Evolutionary conservation across 2,329 filamentous ascomycete species (phyloP), one percentile per base, ranked within the genome.

Genomic region (Aspergillus fructus): DNA sequence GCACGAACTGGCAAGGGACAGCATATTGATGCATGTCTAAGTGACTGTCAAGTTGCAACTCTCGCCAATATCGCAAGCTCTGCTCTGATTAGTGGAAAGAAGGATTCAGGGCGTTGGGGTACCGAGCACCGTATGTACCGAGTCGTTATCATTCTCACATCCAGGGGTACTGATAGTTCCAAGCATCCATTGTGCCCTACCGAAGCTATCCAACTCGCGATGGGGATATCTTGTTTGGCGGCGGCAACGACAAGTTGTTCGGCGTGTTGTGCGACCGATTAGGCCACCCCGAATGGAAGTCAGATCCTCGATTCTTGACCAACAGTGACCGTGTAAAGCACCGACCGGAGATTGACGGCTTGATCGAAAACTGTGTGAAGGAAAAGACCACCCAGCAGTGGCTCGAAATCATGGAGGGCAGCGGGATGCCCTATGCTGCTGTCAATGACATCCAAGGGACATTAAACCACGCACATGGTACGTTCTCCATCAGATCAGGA

Each of bases 121-220:
- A 99, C 94, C 3, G 93, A 93, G 43, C 94, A 99, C 80, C 94
- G 90, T 91, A 79, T 68, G 79, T 73, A 30, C 24, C 15, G 37
- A 15, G 37, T 7, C 41, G 33, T 21, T 19, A 43, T 40, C 15
- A 5, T 24, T 2, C 13, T n/a, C 12, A 11, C 3, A 17, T 24
- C 17, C 46, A 30, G 23, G 17, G 46, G 45, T 47, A 41, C 58
- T 68, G 55, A 64, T 56, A 76, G 78, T 60, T 51, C 13, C 7
- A 58, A 93, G 90, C 93, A n/a, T 96, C 91, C 0, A 97, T 99
- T 71, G 94, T 99, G 0, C 94, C 94, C 0, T 99, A 99, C 74
- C 88, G 89, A 67, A 91, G 91, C 0, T 99, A 87, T 75, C 81
- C 83, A 67, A 88, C 85, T 2, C 74, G 74, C 2, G 85, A 88